Percentiles rank a stretch among this genome's conserved stretches.
phyloP scores from a whole-genome alignment of 225 moss, liverwort and hornwort species.

The Straminergon stramineum region DNA sequence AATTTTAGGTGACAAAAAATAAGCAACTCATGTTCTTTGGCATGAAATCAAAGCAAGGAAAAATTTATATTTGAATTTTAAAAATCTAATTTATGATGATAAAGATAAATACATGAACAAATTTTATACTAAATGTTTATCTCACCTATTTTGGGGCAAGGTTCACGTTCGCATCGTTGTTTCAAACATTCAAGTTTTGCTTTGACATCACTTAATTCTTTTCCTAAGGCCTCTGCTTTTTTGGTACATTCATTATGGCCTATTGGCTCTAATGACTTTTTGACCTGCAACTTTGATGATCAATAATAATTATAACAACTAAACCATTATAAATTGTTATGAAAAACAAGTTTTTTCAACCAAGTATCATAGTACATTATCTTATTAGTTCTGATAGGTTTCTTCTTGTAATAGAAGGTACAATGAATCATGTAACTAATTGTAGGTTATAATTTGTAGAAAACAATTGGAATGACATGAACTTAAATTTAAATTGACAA shows the following conservation, averaged over 20 bases:
- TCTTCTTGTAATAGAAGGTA: not conserved
- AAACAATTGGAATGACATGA: not conserved
- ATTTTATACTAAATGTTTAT: not conserved
- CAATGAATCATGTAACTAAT: not conserved
- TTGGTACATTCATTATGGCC: not conserved
- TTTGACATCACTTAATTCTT: constrained; percentile 9
- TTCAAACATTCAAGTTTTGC: constrained; percentile 7
- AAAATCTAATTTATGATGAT: not conserved
- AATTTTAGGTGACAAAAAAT: not conserved
- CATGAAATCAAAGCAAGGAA: rapidly evolving
- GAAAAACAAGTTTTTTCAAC: not conserved
- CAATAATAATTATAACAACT: not conserved
- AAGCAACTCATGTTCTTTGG: not conserved
- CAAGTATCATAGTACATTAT: not conserved
- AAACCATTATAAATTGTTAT: not conserved
- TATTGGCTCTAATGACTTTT: not conserved
- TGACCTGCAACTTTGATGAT: not conserved
- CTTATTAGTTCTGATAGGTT: not conserved
- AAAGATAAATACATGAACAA: not conserved
- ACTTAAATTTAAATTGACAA: not conserved
- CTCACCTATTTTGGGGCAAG: not conserved
- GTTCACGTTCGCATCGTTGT: not conserved
- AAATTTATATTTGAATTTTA: not conserved
- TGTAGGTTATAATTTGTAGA: too few species aligned
- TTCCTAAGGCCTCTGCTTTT: not conserved